These are phyloP conservation scores for Cynara cardunculus DNA, from an alignment of 129 eudicot genomes.

Conservation along the genomic window DNA sequence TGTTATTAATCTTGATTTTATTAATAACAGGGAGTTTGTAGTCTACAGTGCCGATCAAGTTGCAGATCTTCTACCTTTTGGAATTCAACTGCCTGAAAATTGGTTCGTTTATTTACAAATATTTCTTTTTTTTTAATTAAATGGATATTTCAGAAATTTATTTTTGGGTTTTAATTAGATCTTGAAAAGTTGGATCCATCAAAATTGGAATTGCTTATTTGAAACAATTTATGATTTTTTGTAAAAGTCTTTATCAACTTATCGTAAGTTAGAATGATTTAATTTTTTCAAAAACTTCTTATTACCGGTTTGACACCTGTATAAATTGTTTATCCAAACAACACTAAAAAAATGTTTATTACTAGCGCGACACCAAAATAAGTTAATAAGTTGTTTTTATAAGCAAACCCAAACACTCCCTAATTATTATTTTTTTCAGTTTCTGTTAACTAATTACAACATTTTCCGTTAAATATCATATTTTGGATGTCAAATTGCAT, in stretches of 20 bases:
- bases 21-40: conserved; percentile 22
- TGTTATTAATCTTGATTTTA: not conserved
- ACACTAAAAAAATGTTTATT: too few species aligned
- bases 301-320: too few species aligned
- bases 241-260: too few species aligned
- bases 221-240: too few species aligned
- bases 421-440: not conserved
- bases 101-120: conserved; percentile 15
- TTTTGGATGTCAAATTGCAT: not conserved
- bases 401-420: too few species aligned
- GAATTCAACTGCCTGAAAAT: conserved; percentile 26
- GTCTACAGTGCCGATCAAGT: conserved; percentile 25
- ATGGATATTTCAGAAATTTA: not conserved
- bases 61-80: conserved; percentile 28
- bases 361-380: too few species aligned
- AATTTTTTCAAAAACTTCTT: too few species aligned
- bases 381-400: too few species aligned
- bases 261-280: too few species aligned
- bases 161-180: not conserved
- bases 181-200: not conserved
- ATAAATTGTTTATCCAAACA: too few species aligned
- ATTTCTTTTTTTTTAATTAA: not conserved
- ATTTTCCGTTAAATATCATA: too few species aligned
- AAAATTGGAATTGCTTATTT: too few species aligned
- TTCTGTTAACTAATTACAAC: not conserved